Base-by-base conservation (phyloP, 768 basidiomycete genomes). In the Boletus vinaceobasis region DNA sequence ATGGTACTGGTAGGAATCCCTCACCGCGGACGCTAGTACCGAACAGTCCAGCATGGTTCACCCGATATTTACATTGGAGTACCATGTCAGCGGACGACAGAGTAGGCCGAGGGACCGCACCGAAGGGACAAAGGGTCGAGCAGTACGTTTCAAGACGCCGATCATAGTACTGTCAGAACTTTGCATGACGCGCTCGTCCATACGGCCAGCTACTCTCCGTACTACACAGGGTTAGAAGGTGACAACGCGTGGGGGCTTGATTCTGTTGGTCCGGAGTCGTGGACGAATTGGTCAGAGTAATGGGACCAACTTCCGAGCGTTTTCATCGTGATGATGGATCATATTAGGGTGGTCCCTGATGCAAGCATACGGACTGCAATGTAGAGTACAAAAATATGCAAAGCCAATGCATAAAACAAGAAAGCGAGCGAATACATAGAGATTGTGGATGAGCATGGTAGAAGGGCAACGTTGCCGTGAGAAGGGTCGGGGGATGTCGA, bases 371-470 rank as follows among this genome's bases (percentile, higher is more conserved):
- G 19, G 32, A 32, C 13, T 36, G 40, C n/a, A 45, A 45, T 31
- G 49, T 32, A 46, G 35, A 56, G 31, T 43, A 56, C 40, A 43
- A 50, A 37, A 53, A 64, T 44, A 56, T 55, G 52, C 36, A 55
- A 52, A 17, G 54, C 13, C 44, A 40, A 43, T 23, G 42, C 35
- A 10, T 17, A 44, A 49, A 29, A 19, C 26, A 40, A 45, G 43
- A 45, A 38, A 38, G 38, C 29, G 21, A 49, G 52, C 19, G 8
- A 52, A 62, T 65, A 62, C 56, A 56, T 65, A 56, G 11, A 32
- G 40, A 32, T 11, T 33, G 54, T 36, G 43, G 33, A 36, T 29
- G 44, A 36, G 52, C 45, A 56, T 48, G 43, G 35, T 15, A 14
- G 26, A 49, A 17, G 19, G 13, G 45, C 3, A 8, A 36, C 44